These are phyloP conservation scores for Talaromyces sp. DNA, from an alignment of 2,329 filamentous ascomycete species.

Conservation along the genomic window DNA sequence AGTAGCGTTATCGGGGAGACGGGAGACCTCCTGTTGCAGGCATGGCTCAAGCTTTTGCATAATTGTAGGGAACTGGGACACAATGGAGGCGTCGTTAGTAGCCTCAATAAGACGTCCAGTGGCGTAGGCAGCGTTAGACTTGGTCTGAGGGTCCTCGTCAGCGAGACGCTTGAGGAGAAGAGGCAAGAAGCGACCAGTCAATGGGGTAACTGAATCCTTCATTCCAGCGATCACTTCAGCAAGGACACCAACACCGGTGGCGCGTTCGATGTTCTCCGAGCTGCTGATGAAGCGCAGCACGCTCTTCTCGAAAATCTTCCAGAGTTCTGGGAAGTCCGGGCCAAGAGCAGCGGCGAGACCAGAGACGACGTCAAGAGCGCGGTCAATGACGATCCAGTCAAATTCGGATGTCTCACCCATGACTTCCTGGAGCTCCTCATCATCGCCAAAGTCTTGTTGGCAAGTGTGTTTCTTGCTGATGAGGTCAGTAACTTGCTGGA, in stretches of 20 bases:
- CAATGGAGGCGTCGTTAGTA: conserved; percentile 67
- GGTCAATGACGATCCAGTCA: conserved; percentile 96
- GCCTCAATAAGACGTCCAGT: conserved; percentile 79
- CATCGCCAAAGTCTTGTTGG: conserved; percentile 82
- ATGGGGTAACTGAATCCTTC: conserved; percentile 73
- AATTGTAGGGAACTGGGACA: conserved; percentile 71
- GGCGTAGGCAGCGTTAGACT: conserved; percentile 92
- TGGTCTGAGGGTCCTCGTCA: conserved; percentile 86
- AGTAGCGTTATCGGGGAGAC: conserved; percentile 86
- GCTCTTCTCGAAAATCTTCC: conserved; percentile 94
- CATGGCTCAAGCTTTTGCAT: conserved; percentile 82
- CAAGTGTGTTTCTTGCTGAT: conserved; percentile 88
- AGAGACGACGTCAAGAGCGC: conserved; percentile 83
- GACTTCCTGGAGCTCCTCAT: conserved; percentile 69
- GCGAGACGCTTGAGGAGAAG: conserved; percentile 79
- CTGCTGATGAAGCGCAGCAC: conserved; percentile 84
- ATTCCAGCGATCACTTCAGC: conserved; percentile 87
- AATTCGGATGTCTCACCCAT: conserved; percentile 85
- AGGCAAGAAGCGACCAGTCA: conserved; percentile 71
- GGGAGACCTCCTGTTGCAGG: conserved; percentile 69
- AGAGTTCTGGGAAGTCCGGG: conserved; percentile 74
- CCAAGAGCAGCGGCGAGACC: conserved; percentile 81
- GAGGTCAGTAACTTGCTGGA: conserved; percentile 70
- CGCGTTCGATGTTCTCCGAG: conserved; percentile 80
- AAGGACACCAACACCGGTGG: conserved; percentile 83